Base-by-base conservation (phyloP, 139 green algal species). In the Spirogloea muscicola region DNA sequence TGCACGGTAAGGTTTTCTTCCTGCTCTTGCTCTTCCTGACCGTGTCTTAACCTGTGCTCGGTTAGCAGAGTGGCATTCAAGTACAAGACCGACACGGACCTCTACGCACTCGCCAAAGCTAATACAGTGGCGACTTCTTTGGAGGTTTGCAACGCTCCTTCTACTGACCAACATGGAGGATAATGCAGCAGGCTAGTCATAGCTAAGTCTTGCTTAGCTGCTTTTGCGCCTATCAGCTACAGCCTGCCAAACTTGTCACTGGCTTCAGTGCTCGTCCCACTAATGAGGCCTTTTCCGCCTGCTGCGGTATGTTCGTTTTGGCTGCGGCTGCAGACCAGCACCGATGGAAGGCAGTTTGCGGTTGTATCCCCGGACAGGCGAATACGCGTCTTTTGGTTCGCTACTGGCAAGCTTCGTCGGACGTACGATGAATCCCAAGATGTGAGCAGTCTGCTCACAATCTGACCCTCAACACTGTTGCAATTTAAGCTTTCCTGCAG, bases 101-200 rank as follows among this genome's bases (percentile, higher is more conserved):
- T 99, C 31, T 98, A 92, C 58, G 86, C 87, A 1, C 72, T 96
- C n/a, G 89, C 85, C n/a, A 96, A 96, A 83, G 87, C 80, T 21
- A 93, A 92, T 72, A 85, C 88, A 0, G 61, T 7, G 0, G 87
- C 88, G 1, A 59, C 49, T 21, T 62, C 44, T 36, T 49, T 84
- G 29, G 68, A 65, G 77, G 58, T 81, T 3, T 41, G 59, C 9
- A n/a, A n/a, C n/a, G n/a, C n/a, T n/a, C n/a, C n/a, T n/a, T n/a
- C n/a, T n/a, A n/a, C n/a, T n/a, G n/a, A n/a, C n/a, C n/a, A n/a
- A n/a, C n/a, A n/a, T n/a, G n/a, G n/a, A n/a, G n/a, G n/a, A n/a
- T n/a, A n/a, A n/a, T n/a, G n/a, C n/a, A n/a, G n/a, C n/a, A n/a
- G n/a, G n/a, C n/a, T n/a, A n/a, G n/a, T n/a, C n/a, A n/a, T n/a